These are phyloP conservation scores for Naganishia cerealis DNA, from an alignment of 1,284 basidiomycete species.

Conservation along the genomic window DNA sequence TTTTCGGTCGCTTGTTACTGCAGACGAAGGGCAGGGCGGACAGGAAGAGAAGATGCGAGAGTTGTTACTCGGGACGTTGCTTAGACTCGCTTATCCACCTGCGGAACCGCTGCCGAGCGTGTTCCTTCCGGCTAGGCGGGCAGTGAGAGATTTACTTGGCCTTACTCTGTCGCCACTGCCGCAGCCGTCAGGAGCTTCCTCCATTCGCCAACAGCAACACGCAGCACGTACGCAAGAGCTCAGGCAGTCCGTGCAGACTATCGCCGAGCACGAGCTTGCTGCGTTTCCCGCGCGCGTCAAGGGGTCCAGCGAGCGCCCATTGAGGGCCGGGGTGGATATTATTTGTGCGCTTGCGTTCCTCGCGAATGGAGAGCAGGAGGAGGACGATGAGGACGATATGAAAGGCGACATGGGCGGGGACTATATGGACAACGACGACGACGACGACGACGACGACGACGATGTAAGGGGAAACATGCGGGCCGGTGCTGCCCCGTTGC, in stretches of 20 bases:
- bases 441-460: background rate
- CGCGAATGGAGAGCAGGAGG: constrained; percentile 61
- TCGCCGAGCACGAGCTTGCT: constrained; percentile 11
- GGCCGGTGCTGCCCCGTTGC: background rate
- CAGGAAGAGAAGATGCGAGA: constrained; percentile 53
- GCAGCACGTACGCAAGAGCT: background rate
- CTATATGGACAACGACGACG: constrained; percentile 37
- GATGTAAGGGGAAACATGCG: background rate
- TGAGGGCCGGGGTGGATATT: constrained; percentile 55
- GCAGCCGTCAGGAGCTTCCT: constrained; percentile 59
- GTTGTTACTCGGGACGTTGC: constrained; percentile 61
- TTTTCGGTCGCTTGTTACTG: constrained; percentile 64
- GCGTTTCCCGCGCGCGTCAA: constrained; percentile 19
- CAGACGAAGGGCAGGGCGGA: constrained; percentile 55
- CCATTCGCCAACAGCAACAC: background rate
- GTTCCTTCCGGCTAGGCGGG: background rate
- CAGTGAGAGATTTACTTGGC: constrained; percentile 32
- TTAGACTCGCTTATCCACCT: constrained; percentile 5
- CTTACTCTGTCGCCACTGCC: constrained; percentile 59
- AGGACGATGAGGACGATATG: constrained; percentile 57
- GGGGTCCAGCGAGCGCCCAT: constrained; percentile 9
- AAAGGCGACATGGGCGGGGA: constrained; percentile 59
- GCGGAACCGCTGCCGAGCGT: background rate
- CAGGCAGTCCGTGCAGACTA: constrained; percentile 1
- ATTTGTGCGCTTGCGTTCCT: constrained; percentile 73